Evolutionary conservation across 2,329 filamentous ascomycete genomes (phyloP).

Genomic region (Nemania diffusa): DNA sequence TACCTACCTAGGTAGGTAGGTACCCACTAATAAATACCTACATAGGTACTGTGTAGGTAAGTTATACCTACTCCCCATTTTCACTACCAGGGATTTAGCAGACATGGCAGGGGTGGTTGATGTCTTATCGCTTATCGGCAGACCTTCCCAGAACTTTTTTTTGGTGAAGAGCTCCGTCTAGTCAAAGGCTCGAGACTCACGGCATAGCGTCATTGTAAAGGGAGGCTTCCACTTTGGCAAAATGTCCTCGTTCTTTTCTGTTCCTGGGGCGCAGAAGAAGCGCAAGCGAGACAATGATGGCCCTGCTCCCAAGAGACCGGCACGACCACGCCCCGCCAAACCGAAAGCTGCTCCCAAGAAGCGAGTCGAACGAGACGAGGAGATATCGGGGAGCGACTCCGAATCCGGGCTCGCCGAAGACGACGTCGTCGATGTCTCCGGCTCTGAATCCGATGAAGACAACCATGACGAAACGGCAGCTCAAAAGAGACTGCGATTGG

Average conservation of each 20-base stretch:
- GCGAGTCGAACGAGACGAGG: constrained; percentile 62
- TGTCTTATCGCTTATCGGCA: constrained; percentile 37
- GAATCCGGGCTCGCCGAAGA: constrained; percentile 72
- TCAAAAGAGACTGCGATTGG: constrained; percentile 85
- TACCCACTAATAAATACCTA: not conserved
- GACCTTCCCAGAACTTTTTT: constrained; percentile 38
- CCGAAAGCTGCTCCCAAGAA: constrained; percentile 55
- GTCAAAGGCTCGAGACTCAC: constrained; percentile 17
- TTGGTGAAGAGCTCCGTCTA: constrained; percentile 31
- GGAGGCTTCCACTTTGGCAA: constrained; percentile 53
- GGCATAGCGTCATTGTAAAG: constrained; percentile 17
- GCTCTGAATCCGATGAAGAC: constrained; percentile 63
- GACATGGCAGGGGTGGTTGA: constrained; percentile 11
- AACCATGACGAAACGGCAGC: constrained; percentile 91
- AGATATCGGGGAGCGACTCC: constrained; percentile 79
- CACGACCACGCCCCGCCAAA: constrained; percentile 59
- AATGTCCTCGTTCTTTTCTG: constrained; percentile 95
- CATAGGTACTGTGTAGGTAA: too few species aligned
- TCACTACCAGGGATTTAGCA: not conserved
- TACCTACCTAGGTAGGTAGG: not conserved
- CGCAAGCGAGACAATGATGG: constrained; percentile 76
- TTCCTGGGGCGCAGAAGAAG: constrained; percentile 88
- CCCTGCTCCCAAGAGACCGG: constrained; percentile 68
- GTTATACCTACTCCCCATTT: too few species aligned
- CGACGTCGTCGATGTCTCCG: constrained; percentile 59